Evolutionary conservation across 202 grass and related monocot genomes (phyloP), one percentile per base, ranked within the genome.

Genomic region (Tripidium arundinaceum): DNA sequence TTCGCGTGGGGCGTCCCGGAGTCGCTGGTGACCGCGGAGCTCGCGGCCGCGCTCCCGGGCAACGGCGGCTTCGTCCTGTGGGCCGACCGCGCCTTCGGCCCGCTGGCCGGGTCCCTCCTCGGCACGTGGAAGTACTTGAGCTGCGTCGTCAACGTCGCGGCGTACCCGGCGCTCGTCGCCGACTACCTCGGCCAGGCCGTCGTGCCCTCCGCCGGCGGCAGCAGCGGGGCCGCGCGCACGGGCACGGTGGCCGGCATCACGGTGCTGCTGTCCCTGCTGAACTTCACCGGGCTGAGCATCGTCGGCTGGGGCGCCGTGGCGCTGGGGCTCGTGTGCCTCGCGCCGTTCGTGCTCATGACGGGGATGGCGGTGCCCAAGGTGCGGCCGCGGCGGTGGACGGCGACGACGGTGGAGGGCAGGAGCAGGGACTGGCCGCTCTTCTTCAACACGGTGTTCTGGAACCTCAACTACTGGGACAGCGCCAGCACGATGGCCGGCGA

Each of bases 381-480:
- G 64, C 12, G 79, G 43, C 85, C 85, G 39, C n/a, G 70, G 58
- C 46, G 81, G 59, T 90, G 88, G 88, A 3, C 38, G 16, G 49
- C 0, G 54, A 2, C 26, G 57, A 2, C 26, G 57, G 72, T 49
- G 31, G 7, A 21, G 11, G 79, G 67, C 13, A 11, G 2, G 8
- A 19, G 2, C 1, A 82, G 28, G 64, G 76, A 90, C 76, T 90
- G 88, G 88, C 59, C 62, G 34, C 72, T 90, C 27, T 90, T 79
- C 49, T 59, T 90, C 52, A 90, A 90, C 85, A 90, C 72, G n/a
- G 59, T 87, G 4, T 90, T 90, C 75, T 87, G 85, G 85, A 87
- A 91, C 62, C 83, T 91, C 59, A 91, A 91, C 84, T 91, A 88
- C 63, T 91, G 88, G 91, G 91, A 94, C 45, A 83, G 78, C 65